Evolutionary conservation across 2,329 filamentous ascomycete species (phyloP), one percentile per base, ranked within the genome.

Genomic region (Lomentospora prolificans): DNA sequence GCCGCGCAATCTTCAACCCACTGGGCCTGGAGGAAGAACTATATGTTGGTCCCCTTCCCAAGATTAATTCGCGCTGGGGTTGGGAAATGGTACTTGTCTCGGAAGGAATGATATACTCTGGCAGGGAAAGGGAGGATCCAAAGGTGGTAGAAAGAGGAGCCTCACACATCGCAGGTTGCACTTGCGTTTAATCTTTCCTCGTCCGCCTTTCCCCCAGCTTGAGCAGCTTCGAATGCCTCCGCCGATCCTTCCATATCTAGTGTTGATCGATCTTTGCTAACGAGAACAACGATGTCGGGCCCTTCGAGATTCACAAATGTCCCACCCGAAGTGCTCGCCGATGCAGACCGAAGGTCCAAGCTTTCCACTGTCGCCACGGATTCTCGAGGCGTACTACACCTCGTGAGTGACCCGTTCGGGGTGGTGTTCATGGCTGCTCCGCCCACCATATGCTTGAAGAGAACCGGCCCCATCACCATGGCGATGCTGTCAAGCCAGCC

Each of bases 271-370:
- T 48, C 22, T 22, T 48, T 48, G 17, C 22, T 19, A 25, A 48
- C 19, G 22, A 48, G 44, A 9, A 25, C 44, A 22, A 48, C 12
- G 3, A 48, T 19, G 14, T 48, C 44, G 2, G 22, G 2, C 12
- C 12, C 48, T 12, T 51, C 48, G n/a, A 51, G 24, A 51, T 51
- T 25, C 25, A 31, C 48, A 5, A 51, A 17, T 12, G 48, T 51
- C 48, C 48, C 48, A 30, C 30, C 48, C 48, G 48, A 51, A 14
- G 25, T 51, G 24, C 48, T 17, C 10, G 48, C 48, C 48, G 48
- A 51, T 6, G 24, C 22, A 2, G 48, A 25, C 48, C 4, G 8
- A n/a, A 22, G 24, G 22, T 22, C 22, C 12, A 48, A 10, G 22
- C 44, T 48, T 19, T 12, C n/a, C 44, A 22, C 22, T 19, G 44